Percentiles rank a stretch among this genome's conserved stretches.
Conservation (phyloP, 805 yeast genomes). For the Pichia heedii region DNA sequence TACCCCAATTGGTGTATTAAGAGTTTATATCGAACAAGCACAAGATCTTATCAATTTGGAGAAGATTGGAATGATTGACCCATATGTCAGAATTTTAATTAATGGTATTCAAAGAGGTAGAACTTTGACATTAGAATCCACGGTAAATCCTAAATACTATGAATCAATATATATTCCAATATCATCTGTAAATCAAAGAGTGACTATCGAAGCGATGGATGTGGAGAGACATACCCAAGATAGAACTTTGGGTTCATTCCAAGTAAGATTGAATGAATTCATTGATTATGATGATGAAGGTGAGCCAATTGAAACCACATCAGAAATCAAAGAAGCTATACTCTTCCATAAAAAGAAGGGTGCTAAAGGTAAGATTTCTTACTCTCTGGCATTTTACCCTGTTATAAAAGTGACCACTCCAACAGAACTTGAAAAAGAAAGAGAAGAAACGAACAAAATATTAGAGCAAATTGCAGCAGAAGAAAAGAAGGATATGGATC, state of each 20-base stretch:
- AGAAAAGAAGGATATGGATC: slow-evolving; percentile 17
- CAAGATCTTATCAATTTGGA: slow-evolving; percentile 75
- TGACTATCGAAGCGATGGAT: slow-evolving; percentile 89
- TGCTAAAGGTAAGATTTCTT: slow-evolving; percentile 74
- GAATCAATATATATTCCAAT: slow-evolving; percentile 76
- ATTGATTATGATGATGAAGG: slow-evolving; percentile 63
- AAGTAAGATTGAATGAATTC: slow-evolving; percentile 55
- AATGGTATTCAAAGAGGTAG: slow-evolving; percentile 72
- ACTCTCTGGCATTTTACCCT: slow-evolving; percentile 78
- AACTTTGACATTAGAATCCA: slow-evolving; percentile 58
- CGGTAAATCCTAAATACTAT: slow-evolving; percentile 77
- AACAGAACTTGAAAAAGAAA: slow-evolving; percentile 55
- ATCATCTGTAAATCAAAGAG: slow-evolving; percentile 70
- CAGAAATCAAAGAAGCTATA: slow-evolving; percentile 48
- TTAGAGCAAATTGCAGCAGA: slow-evolving; percentile 23
- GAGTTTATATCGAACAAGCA: slow-evolving; percentile 65
- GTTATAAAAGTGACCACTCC: slow-evolving; percentile 68
- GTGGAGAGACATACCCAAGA: slow-evolving; percentile 72
- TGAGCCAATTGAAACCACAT: slow-evolving; percentile 48
- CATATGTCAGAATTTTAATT: slow-evolving; percentile 72
- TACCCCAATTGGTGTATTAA: slow-evolving; percentile 90
- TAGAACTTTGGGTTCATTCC: slow-evolving; percentile 78
- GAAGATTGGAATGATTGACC: slow-evolving; percentile 85
- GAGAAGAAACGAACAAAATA: slow-evolving; percentile 24
- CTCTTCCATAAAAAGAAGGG: slow-evolving; percentile 63